phyloP scores from a whole-genome alignment of 2,329 filamentous ascomycete genomes.

The Clarireedia sp. region DNA sequence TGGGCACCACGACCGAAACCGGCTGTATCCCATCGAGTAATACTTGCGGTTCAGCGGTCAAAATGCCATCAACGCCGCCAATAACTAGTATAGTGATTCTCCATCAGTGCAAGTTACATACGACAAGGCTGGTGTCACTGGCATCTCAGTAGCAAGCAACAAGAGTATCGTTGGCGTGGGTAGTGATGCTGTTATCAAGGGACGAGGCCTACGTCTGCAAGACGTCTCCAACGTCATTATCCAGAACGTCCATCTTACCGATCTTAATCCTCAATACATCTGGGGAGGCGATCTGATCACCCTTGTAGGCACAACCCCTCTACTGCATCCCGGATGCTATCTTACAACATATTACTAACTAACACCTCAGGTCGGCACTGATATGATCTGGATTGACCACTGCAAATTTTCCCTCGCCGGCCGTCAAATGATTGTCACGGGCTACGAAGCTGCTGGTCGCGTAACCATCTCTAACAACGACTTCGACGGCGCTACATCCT shows the following conservation, averaged over 20 bases:
- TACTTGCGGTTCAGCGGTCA: slow-evolving; percentile 10
- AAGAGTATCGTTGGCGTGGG: slow-evolving; percentile 25
- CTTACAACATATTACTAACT: not conserved
- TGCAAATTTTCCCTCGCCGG: slow-evolving; percentile 26
- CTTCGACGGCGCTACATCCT: slow-evolving; percentile 36
- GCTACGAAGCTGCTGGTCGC: slow-evolving; percentile 26
- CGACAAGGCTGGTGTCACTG: slow-evolving; percentile 15
- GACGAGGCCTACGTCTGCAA: slow-evolving; percentile 21
- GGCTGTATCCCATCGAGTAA: slow-evolving; percentile 9
- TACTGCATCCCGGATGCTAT: not conserved
- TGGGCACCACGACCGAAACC: slow-evolving; percentile 10
- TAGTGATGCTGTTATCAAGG: slow-evolving; percentile 18
- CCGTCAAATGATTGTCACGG: slow-evolving; percentile 35
- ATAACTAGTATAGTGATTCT: slow-evolving; percentile 10
- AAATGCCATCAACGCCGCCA: slow-evolving; percentile 10
- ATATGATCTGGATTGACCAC: slow-evolving; percentile 32
- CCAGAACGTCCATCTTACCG: slow-evolving; percentile 22
- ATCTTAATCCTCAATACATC: slow-evolving; percentile 31
- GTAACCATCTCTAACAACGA: slow-evolving; percentile 40
- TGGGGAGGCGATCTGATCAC: slow-evolving; percentile 32
- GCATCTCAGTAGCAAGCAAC: slow-evolving; percentile 22
- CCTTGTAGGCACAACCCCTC: slow-evolving; percentile 11
- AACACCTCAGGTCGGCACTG: slow-evolving; percentile 16
- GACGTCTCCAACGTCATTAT: slow-evolving; percentile 24
- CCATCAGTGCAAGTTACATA: slow-evolving; percentile 3